phyloP scores from a whole-genome alignment of 1,284 basidiomycete species.

The Cystobasidium sp. region DNA sequence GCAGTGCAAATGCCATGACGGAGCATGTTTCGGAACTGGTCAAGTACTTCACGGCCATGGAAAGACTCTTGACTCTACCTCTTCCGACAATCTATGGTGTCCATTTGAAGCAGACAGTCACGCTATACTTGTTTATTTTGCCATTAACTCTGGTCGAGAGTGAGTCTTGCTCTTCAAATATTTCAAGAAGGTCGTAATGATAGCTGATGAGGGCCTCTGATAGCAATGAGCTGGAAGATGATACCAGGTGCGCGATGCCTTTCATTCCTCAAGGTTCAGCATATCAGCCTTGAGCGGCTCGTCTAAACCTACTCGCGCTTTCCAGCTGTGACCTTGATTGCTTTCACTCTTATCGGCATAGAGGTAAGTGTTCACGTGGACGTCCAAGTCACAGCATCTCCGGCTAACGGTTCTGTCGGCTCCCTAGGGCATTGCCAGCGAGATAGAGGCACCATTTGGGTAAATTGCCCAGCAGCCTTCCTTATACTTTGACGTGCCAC shows the following conservation, averaged over 20 bases:
- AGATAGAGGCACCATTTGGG: conserved; percentile 47
- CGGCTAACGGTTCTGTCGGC: background rate
- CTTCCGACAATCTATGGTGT: conserved; percentile 47
- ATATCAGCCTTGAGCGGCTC: conserved; percentile 31
- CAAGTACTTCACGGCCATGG: conserved; percentile 49
- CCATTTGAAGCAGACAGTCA: conserved; percentile 43
- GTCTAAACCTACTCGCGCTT: conserved; percentile 46
- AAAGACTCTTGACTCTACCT: conserved; percentile 44
- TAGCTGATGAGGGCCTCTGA: background rate
- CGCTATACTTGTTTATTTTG: conserved; percentile 48
- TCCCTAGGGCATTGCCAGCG: conserved; percentile 43
- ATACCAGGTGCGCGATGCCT: conserved; percentile 2
- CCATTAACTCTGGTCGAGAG: conserved; percentile 51
- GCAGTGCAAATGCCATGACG: conserved; percentile 47
- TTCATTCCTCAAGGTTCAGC: no score
- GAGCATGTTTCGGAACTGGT: conserved; percentile 42
- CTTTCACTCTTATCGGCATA: conserved; percentile 52
- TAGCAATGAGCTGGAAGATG: conserved; percentile 44
- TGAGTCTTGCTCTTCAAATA: no score
- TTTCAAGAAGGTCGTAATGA: background rate
- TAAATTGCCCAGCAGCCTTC: background rate
- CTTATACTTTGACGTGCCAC: background rate
- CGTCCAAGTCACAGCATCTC: background rate
- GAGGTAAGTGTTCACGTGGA: conserved; percentile 41
- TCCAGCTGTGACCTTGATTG: conserved; percentile 51